These are phyloP conservation scores for Haplographium delicatum DNA, from an alignment of 495 filamentous ascomycete genomes.

Conservation along the genomic window DNA sequence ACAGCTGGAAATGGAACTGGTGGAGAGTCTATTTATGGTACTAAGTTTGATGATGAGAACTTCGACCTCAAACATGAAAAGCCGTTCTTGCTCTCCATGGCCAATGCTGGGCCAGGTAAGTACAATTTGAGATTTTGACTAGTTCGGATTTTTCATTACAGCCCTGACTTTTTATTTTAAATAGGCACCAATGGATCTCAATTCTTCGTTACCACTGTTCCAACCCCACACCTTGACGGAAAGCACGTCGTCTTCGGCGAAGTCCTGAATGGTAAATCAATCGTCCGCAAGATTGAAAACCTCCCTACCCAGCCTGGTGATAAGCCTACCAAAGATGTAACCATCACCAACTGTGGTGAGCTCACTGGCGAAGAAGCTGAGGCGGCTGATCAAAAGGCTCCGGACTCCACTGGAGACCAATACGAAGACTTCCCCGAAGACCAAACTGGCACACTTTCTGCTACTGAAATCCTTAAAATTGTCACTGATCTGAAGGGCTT, in stretches of 20 bases:
- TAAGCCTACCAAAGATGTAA: conserved; percentile 69
- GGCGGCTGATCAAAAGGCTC: conserved; percentile 51
- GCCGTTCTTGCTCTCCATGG: conserved; percentile 94
- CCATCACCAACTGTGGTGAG: conserved; percentile 82
- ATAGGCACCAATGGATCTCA: conserved; percentile 88
- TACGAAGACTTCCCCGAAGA: conserved; percentile 98
- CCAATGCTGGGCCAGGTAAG: conserved; percentile 91
- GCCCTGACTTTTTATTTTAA: too few relatives aligned
- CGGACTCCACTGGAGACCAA: conserved; percentile 80
- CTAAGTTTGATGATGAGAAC: conserved; percentile 97
- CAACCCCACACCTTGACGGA: conserved; percentile 87
- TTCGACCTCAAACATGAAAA: conserved; percentile 90
- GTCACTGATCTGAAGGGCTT: conserved; percentile 85
- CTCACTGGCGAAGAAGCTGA: conserved; percentile 64
- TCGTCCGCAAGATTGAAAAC: conserved; percentile 89
- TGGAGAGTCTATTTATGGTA: conserved; percentile 96
- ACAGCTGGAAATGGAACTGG: conserved; percentile 91
- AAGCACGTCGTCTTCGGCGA: conserved; percentile 99
- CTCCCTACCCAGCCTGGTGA: conserved; percentile 67
- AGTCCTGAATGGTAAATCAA: conserved; percentile 85
- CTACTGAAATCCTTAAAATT: conserved; percentile 66
- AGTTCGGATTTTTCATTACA: too few relatives aligned
- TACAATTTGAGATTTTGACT: too few relatives aligned
- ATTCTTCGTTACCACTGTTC: conserved; percentile 95
- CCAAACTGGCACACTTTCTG: conserved; percentile 40